phyloP scores from a whole-genome alignment of 257 asterid genomes.

The Solanum rostratum region DNA sequence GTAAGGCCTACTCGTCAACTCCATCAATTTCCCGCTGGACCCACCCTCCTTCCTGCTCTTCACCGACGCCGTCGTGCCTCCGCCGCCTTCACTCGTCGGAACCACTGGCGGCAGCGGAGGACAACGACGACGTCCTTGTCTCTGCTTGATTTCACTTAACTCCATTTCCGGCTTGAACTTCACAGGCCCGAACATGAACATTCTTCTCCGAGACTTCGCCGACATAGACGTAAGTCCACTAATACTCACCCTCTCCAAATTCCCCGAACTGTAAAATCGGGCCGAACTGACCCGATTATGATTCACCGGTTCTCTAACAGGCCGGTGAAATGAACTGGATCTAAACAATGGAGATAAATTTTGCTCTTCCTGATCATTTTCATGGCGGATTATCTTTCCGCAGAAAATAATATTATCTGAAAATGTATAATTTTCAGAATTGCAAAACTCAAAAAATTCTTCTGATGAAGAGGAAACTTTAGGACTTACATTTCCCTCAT shows the following conservation, averaged over 20 bases:
- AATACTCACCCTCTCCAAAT: constrained; percentile 35
- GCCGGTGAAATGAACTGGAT: background rate
- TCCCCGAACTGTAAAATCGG: background rate
- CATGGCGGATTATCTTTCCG: background rate
- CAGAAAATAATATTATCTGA: background rate
- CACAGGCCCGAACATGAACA: constrained; percentile 74
- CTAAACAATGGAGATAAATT: background rate
- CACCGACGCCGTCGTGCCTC: background rate
- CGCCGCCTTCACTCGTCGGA: background rate
- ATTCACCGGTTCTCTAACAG: background rate
- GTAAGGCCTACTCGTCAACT: constrained; percentile 16
- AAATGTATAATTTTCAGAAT: background rate
- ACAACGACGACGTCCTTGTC: constrained; percentile 21
- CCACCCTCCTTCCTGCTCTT: background rate
- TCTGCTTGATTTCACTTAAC: constrained; percentile 43
- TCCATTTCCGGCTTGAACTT: constrained; percentile 83
- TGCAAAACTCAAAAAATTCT: background rate
- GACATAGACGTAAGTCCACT: constrained; percentile 63
- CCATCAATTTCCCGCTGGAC: background rate
- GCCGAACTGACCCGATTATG: background rate
- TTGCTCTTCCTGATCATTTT: background rate
- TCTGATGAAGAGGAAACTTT: background rate
- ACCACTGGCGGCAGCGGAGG: background rate
- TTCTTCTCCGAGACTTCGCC: constrained; percentile 42
- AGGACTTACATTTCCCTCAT: background rate